Evolutionary conservation across 208 protist genomes (phyloP), one percentile per base, ranked within the genome.

Genomic region (Phytomonas sp.): DNA sequence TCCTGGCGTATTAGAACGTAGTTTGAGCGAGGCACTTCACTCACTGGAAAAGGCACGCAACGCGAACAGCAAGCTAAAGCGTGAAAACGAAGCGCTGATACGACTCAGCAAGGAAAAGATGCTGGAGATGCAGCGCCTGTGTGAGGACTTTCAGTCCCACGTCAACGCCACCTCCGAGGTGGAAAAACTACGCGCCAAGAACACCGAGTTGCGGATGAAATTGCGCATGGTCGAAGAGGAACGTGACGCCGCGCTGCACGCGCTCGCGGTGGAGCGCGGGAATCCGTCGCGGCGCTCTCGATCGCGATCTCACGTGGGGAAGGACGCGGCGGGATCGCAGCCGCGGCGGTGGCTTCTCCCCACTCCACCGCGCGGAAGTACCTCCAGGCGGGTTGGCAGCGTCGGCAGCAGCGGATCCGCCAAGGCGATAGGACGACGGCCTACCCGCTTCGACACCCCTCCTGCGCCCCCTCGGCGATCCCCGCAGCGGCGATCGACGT

Each of bases 51-150:
- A 62, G 8, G 33, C 77, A 30, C 31, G 36, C 1, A 59, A 30
- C 13, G 84, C 89, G 34, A 95, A 95, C 70, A 73, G 71, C 33
- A 82, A 70, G 60, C 80, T 95, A 31, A 69, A 72, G 64, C 68
- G 73, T 9, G 87, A 93, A 64, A 93, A 93, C 63, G 75, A 64
- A 31, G 81, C 87, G 29, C 69, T 95, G 20, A 68, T 80, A 59
- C 72, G 68, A 31, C 73, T 95, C 36, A 89, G 83, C 75, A 64
- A 71, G 62, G 85, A 95, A 31, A 93, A 93, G 77, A 93, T 95
- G 87, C 46, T 85, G 13, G 85, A 91, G 76, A 93, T 95, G 87
- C 85, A 92, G 81, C 74, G 74, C 9, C 71, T 95, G 26, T 95
- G 87, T 70, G 79, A 87, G 28, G 85, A 88, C 71, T 89, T 95